Evolutionary conservation across 345 rosid genomes (phyloP).

Genomic region (Hirschfeldia incana): DNA sequence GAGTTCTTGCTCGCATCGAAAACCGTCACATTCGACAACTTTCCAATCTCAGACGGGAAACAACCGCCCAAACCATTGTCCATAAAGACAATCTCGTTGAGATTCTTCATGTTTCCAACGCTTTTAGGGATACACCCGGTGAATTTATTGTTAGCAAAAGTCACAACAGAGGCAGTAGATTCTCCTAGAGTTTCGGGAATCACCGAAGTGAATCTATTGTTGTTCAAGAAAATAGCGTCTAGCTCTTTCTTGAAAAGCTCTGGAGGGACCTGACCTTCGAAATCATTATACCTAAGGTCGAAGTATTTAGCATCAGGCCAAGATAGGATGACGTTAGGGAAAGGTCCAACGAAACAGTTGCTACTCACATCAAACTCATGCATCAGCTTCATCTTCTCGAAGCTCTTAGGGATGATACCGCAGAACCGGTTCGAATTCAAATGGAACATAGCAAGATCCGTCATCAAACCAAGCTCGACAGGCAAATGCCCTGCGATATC

Average conservation of each 20-base stretch:
- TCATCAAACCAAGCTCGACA: constrained; percentile 61
- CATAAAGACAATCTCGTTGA: constrained; percentile 62
- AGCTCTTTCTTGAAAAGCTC: constrained; percentile 53
- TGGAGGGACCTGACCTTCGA: constrained; percentile 71
- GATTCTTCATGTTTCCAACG: constrained; percentile 63
- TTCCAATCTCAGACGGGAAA: constrained; percentile 67
- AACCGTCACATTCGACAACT: constrained; percentile 49
- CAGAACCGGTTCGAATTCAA: constrained; percentile 81
- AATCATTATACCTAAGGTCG: constrained; percentile 73
- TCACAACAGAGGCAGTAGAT: constrained; percentile 59
- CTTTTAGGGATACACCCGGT: constrained; percentile 69
- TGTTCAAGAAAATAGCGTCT: constrained; percentile 74
- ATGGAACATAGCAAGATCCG: constrained; percentile 69
- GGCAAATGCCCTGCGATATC: constrained; percentile 91
- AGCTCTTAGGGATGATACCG: constrained; percentile 69
- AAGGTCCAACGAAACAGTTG: constrained; percentile 74
- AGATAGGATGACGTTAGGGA: constrained; percentile 52
- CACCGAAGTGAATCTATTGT: constrained; percentile 67
- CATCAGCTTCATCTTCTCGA: constrained; percentile 56
- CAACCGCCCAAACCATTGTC: constrained; percentile 71
- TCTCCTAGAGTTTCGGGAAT: constrained; percentile 71
- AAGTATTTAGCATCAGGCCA: constrained; percentile 62
- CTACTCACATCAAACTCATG: constrained; percentile 83
- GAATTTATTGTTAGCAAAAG: constrained; percentile 73
- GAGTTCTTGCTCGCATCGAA: constrained; percentile 62